A percentile compares a stretch with the other conserved stretches of the same genome.
These are phyloP conservation scores for Leccinum longicurvipes DNA, from an alignment of 768 basidiomycete genomes.

Conservation along the genomic window DNA sequence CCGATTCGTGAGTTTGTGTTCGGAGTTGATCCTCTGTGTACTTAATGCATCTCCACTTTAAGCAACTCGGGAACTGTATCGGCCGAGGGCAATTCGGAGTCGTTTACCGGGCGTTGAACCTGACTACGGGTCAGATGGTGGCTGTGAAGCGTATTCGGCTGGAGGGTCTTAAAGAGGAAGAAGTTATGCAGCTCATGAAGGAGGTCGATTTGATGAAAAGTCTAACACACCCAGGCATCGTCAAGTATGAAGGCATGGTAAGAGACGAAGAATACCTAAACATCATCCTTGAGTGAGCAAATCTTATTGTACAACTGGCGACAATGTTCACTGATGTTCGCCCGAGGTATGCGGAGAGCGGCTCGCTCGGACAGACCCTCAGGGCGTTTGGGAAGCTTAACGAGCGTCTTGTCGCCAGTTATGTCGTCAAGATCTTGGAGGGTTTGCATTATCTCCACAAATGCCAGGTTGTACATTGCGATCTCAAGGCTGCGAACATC, in stretches of 20 bases:
- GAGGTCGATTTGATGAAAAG: constrained; percentile 93
- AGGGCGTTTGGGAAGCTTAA: constrained; percentile 93
- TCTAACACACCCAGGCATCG: constrained; percentile 90
- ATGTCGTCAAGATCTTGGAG: constrained; percentile 95
- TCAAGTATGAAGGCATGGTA: constrained; percentile 96
- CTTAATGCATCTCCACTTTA: constrained; percentile 11
- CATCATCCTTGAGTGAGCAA: constrained; percentile 87
- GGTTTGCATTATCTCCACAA: constrained; percentile 91
- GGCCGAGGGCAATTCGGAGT: constrained; percentile 96
- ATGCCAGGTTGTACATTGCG: constrained; percentile 92
- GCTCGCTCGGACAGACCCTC: constrained; percentile 88
- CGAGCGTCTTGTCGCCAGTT: constrained; percentile 86
- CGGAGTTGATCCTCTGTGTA: constrained; percentile 1
- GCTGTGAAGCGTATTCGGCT: constrained; percentile 96
- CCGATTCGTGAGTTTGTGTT: constrained; percentile 65
- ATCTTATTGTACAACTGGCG: neutral
- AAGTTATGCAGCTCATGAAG: constrained; percentile 86
- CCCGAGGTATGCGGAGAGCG: constrained; percentile 89
- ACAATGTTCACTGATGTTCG: constrained; percentile 13
- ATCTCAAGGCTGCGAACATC: constrained; percentile 98
- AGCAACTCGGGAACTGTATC: constrained; percentile 99
- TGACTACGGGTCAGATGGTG: constrained; percentile 95
- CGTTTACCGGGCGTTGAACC: constrained; percentile 91
- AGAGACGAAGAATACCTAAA: constrained; percentile 84
- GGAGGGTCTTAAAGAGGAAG: constrained; percentile 86